These are phyloP conservation scores for Yamadazyma atmosphaerica DNA, from an alignment of 1,139 yeast species.

Conservation along the genomic window DNA sequence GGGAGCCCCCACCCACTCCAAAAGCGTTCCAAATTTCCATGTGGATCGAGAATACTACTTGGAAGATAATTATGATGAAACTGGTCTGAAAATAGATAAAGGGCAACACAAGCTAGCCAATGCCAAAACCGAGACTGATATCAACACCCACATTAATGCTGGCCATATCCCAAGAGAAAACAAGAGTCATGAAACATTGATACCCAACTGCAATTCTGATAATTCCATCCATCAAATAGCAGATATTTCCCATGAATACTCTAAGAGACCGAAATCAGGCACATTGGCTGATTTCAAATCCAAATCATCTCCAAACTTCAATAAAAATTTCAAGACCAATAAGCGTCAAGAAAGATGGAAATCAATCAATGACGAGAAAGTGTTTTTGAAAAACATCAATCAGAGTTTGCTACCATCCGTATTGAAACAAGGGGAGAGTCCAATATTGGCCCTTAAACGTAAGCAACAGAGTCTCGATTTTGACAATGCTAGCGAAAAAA, in stretches of 20 bases:
- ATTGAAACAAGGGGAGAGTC: conserved; percentile 34
- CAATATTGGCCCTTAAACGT: conserved; percentile 28
- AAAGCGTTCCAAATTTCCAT: conserved; percentile 3
- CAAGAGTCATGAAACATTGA: conserved; percentile 15
- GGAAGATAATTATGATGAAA: too few species aligned
- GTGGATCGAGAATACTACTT: not conserved
- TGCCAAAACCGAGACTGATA: not conserved
- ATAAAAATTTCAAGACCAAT: too few species aligned
- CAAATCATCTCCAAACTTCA: not conserved
- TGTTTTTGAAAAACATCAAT: conserved; percentile 30
- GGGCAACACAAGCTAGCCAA: too few species aligned
- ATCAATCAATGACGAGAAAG: conserved; percentile 34
- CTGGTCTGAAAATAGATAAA: too few species aligned
- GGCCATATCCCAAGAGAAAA: conserved; percentile 1
- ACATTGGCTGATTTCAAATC: too few species aligned
- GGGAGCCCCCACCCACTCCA: not conserved
- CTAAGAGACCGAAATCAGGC: too few species aligned
- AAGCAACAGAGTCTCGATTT: conserved; percentile 18
- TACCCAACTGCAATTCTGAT: conserved; percentile 16
- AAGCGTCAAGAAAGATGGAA: conserved; percentile 27
- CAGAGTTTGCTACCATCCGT: conserved; percentile 39
- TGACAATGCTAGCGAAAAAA: not conserved
- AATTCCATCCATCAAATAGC: conserved; percentile 13
- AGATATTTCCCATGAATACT: too few species aligned
- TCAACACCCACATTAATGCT: not conserved